Conservation (phyloP, 345 rosid genomes). For the Garcia nutans region DNA sequence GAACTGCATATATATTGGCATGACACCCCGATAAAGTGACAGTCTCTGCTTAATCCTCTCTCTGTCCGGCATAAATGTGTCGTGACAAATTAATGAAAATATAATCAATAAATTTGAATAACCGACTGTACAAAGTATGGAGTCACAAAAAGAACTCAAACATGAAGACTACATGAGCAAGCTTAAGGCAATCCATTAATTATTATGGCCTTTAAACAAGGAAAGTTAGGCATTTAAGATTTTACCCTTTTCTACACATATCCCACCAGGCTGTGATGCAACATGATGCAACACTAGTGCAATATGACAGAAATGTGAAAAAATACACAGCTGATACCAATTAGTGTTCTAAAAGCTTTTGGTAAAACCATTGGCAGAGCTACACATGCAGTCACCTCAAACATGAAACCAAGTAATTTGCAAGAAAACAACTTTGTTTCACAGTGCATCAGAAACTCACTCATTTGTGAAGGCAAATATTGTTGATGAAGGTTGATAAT, state of each 20-base stretch:
- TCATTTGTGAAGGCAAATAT: slow-evolving; percentile 94
- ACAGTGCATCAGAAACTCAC: slow-evolving; percentile 42
- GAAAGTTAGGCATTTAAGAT: not conserved
- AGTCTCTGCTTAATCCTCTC: slow-evolving; percentile 87
- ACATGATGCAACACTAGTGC: too few species aligned
- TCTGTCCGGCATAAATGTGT: slow-evolving; percentile 38
- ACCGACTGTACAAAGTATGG: too few species aligned
- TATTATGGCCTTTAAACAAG: not conserved
- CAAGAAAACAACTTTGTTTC: not conserved
- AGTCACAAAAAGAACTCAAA: not conserved
- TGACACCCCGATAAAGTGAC: slow-evolving; percentile 83
- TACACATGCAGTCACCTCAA: not conserved
- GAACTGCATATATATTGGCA: slow-evolving; percentile 81
- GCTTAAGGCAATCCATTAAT: not conserved
- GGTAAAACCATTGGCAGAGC: not conserved
- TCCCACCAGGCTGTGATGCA: not conserved
- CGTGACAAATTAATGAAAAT: not conserved
- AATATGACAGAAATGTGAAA: not conserved
- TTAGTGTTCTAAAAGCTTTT: not conserved
- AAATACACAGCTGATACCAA: not conserved
- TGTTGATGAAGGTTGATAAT: slow-evolving; percentile 78
- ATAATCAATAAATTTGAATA: too few species aligned
- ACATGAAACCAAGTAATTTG: not conserved
- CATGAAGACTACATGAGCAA: too few species aligned
- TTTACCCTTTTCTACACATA: not conserved